Base-by-base conservation (phyloP, 192 early-diverging fungal species). In the Umbelopsis vinacea region DNA sequence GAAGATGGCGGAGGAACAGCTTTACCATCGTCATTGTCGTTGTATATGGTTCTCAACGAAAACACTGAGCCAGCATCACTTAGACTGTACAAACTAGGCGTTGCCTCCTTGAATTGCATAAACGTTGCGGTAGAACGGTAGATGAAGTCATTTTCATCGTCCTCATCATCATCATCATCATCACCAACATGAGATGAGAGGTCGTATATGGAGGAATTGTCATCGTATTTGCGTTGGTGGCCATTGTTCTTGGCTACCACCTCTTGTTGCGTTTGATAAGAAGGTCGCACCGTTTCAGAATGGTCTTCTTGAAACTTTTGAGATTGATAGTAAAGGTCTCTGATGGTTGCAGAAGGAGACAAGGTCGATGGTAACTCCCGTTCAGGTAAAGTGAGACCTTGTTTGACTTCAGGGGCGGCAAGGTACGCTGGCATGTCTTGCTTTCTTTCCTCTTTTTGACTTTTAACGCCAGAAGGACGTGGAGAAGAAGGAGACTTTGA, bases 301-400 rank as follows among this genome's bases (percentile, higher is more conserved):
- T 46, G 50, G 11, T 29, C 46, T 8, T 55, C 50, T 69, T 60
- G 71, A 14, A 22, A 24, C 10, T 69, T 66, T 12, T 79, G 77
- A 6, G 63, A 68, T n/a, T 48, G 69, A 43, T 79, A 79, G 60
- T 79, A 79, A 33, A 69, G 63, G 22, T 79, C 66, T 11, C 77
- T 60, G 38, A 79, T 74, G 35, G 77, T 63, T 45, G 69, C 77
- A 29, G 77, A 74, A 11, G 77, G 72, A 48, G 77, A 70, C 40
- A 75, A 54, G 0, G 66, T 48, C 4, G 67, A 55, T 6, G 67
- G n/a, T 21, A 37, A 29, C n/a, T 52, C 40, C 47, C 35, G 7
- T 4, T 63, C 15, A 22, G 57, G 26, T 35, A 17, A 12, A 0
- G 3, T 63, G 11, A 37, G 35, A 63, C 17, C 24, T 11, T 17